Conservation (phyloP, 2,329 filamentous ascomycete species). For the Penicillium sp. region DNA sequence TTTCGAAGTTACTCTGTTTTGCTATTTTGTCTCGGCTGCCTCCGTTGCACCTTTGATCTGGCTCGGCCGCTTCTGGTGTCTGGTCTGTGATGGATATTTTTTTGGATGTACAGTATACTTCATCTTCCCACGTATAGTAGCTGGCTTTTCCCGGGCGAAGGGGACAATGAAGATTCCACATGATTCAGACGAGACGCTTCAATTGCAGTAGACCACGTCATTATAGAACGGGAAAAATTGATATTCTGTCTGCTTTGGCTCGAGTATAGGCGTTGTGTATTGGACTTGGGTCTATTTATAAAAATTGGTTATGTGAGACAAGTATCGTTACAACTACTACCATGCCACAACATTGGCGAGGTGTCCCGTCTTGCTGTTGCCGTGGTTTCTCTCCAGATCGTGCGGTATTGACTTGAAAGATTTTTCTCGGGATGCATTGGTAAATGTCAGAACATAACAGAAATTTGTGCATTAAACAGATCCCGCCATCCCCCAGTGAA, state of each 20-base stretch:
- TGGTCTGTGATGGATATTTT: slow-evolving; percentile 13
- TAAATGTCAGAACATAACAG: neutral
- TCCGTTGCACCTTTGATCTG: slow-evolving; percentile 20
- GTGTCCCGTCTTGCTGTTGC: neutral
- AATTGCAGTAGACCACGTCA: neutral
- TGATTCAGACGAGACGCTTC: neutral
- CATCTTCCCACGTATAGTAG: slow-evolving; percentile 21
- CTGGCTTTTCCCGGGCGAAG: slow-evolving; percentile 17
- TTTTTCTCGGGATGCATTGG: neutral
- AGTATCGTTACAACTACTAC: neutral
- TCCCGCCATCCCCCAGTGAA: neutral
- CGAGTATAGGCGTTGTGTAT: neutral
- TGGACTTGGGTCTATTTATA: neutral
- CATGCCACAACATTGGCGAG: neutral
- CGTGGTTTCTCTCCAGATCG: neutral
- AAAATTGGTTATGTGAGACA: neutral
- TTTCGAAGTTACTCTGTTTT: slow-evolving; percentile 1
- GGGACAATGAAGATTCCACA: slow-evolving; percentile 21
- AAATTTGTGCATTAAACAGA: neutral
- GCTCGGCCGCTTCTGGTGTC: slow-evolving; percentile 17
- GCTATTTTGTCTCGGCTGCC: slow-evolving; percentile 12
- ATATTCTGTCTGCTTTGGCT: neutral
- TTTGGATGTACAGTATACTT: slow-evolving; percentile 28
- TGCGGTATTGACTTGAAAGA: neutral
- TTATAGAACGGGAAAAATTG: neutral